These are phyloP conservation scores for Pterula multifida DNA, from an alignment of 1,284 basidiomycete genomes.

Conservation along the genomic window DNA sequence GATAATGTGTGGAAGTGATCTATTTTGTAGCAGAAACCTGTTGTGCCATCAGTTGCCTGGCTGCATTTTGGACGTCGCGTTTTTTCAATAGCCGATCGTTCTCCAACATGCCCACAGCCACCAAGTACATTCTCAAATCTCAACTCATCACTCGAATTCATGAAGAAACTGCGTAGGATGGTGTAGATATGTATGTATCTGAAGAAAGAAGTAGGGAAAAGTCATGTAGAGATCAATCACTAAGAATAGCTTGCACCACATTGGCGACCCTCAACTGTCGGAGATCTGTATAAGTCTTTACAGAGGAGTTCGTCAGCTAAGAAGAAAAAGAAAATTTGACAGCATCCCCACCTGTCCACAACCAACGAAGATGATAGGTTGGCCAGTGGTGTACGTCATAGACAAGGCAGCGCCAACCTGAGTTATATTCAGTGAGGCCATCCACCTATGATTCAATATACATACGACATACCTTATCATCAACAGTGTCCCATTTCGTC, in stretches of 20 bases:
- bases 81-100: too few relatives aligned
- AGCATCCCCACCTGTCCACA: slow-evolving; percentile 71
- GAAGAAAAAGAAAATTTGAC: slow-evolving; percentile 5
- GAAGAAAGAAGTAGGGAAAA: not conserved
- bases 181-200: not conserved
- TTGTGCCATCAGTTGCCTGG: too few relatives aligned
- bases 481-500: slow-evolving; percentile 96
- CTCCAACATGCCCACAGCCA: too few relatives aligned
- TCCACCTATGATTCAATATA: slow-evolving; percentile 11
- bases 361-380: slow-evolving; percentile 93
- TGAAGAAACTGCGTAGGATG: not conserved
- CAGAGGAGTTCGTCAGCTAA: slow-evolving; percentile 10
- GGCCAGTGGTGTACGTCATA: slow-evolving; percentile 96
- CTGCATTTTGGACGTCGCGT: too few relatives aligned
- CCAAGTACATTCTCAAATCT: too few relatives aligned
- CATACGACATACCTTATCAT: slow-evolving; percentile 58
- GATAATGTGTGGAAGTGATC: too few relatives aligned
- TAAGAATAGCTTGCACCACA: slow-evolving; percentile 84
- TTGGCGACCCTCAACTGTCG: slow-evolving; percentile 83
- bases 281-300: slow-evolving; percentile 92
- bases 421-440: slow-evolving; percentile 13
- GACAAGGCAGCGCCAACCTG: slow-evolving; percentile 92
- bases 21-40: too few relatives aligned
- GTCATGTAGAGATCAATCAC: slow-evolving; percentile 32
- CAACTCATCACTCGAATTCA: too few relatives aligned